Conservation (phyloP, 75 land plant species). For the Sequoia sempervirens region DNA sequence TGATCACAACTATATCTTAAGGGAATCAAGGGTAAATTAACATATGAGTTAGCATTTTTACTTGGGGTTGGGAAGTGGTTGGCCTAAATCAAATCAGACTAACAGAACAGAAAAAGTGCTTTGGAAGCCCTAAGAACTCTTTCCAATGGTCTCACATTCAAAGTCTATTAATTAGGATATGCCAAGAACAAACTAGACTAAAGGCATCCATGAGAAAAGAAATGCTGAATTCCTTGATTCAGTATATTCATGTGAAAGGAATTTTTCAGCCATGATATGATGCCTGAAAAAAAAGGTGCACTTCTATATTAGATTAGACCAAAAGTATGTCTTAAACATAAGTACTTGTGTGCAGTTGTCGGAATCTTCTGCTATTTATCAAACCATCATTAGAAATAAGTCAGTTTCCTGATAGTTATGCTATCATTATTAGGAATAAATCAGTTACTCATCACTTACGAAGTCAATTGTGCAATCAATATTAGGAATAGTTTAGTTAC, state of each 20-base stretch:
- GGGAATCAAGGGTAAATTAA: not conserved
- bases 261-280: not conserved
- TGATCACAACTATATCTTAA: not conserved
- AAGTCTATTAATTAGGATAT: not conserved
- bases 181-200: not conserved
- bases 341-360: no score
- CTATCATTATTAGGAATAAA: no score
- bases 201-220: not conserved
- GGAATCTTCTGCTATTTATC: no score
- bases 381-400: not conserved
- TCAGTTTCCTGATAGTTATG: not conserved
- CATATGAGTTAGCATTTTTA: not conserved
- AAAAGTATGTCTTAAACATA: no score
- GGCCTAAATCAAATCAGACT: not conserved
- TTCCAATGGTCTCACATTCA: not conserved
- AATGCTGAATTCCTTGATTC: not conserved
- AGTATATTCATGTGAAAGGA: not conserved
- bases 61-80: not conserved
- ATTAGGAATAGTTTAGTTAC: not conserved
- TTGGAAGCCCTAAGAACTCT: not conserved
- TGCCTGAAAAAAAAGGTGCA: not conserved
- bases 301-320: no score
- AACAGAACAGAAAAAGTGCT: not conserved
- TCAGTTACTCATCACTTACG: not conserved
- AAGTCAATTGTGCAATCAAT: not conserved